phyloP scores from a whole-genome alignment of 2,329 filamentous ascomycete genomes.

The Neonectria neomacrospora region DNA sequence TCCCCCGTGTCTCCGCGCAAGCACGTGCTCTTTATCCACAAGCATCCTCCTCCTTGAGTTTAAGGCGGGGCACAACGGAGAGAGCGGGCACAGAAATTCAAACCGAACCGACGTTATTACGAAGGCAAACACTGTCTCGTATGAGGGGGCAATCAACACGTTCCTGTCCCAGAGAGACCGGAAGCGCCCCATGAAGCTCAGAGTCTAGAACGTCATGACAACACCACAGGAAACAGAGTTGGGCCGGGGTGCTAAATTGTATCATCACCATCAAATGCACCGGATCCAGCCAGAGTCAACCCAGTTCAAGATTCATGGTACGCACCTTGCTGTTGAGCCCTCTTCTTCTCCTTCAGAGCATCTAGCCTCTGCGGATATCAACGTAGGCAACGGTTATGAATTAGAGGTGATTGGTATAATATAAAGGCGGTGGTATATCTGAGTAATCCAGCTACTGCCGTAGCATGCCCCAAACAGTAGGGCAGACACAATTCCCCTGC shows the following conservation, averaged over 20 bases:
- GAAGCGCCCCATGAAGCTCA: background rate
- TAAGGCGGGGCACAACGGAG: background rate
- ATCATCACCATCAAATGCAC: background rate
- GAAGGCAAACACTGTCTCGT: background rate
- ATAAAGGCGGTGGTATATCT: background rate
- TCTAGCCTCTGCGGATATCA: background rate
- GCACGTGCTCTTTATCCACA: background rate
- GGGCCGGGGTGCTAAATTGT: background rate
- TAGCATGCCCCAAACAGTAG: background rate
- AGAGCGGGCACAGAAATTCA: background rate
- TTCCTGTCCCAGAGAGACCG: background rate
- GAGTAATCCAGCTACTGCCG: background rate
- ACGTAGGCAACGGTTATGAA: background rate
- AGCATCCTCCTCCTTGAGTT: background rate
- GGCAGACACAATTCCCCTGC: background rate
- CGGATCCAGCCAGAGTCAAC: background rate
- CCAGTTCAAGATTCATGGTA: background rate
- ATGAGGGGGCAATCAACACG: background rate
- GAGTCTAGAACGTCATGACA: constrained; percentile 4
- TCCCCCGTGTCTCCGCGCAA: background rate
- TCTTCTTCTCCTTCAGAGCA: no score
- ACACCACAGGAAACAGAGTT: background rate
- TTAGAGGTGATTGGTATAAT: background rate
- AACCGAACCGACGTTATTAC: background rate
- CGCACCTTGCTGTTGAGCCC: background rate